Conservation (phyloP, 176 grass and related monocot genomes). For the Oryza punctata region DNA sequence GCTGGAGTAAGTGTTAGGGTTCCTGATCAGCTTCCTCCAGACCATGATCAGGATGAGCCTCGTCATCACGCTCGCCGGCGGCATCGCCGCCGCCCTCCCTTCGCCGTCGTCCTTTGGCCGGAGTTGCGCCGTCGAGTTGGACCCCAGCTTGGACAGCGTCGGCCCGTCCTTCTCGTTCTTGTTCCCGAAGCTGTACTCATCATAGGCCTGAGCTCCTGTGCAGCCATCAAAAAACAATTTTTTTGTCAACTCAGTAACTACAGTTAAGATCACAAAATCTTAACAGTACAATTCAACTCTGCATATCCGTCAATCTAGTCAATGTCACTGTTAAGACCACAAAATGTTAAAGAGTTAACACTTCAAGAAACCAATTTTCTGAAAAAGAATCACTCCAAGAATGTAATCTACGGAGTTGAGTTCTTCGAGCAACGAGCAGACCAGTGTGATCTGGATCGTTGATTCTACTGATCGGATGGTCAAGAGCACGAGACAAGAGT, state of each 20-base stretch:
- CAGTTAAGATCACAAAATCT: background rate
- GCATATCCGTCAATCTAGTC: background rate
- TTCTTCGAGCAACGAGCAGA: background rate
- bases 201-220: constrained; percentile 56
- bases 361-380: background rate
- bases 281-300: background rate
- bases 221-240: background rate
- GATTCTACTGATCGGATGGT: background rate
- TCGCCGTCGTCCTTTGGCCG: constrained; percentile 66
- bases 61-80: constrained; percentile 84
- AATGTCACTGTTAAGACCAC: background rate
- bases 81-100: constrained; percentile 55
- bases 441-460: background rate
- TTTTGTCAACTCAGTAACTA: background rate
- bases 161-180: constrained; percentile 66
- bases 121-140: constrained; percentile 83
- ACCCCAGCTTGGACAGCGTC: constrained; percentile 72
- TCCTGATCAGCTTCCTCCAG: constrained; percentile 92
- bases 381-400: too few species aligned
- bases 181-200: constrained; percentile 65
- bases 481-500: background rate
- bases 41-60: constrained; percentile 97
- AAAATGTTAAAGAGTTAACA: background rate
- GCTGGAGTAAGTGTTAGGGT: constrained; percentile 93
- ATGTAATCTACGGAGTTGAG: background rate